Evolutionary conservation across 345 rosid species (phyloP).

Genomic region (Turritis glabra): DNA sequence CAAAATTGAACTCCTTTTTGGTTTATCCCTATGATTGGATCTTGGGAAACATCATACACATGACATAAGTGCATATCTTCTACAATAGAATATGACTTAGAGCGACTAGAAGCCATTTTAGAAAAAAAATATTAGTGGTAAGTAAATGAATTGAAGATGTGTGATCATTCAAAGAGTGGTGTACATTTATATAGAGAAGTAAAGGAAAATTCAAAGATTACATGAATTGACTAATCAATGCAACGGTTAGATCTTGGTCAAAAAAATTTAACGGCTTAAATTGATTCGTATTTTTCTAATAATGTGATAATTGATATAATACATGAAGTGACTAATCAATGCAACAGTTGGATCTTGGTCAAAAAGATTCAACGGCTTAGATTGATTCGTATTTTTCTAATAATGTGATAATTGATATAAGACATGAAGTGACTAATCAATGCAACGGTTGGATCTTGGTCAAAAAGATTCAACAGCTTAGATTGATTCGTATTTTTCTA

Average conservation of each 20-base stretch:
- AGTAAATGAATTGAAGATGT: too few relatives aligned
- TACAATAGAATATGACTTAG: background rate
- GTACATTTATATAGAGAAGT: too few relatives aligned
- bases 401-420: background rate
- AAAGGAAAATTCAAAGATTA: too few relatives aligned
- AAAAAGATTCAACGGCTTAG: background rate
- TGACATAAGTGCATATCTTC: background rate
- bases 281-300: background rate
- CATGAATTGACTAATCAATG: background rate
- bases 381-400: background rate
- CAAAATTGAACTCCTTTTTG: background rate
- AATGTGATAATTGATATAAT: background rate
- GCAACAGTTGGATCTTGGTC: background rate
- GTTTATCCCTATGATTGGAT: background rate
- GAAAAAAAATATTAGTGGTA: too few relatives aligned
- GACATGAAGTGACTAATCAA: background rate
- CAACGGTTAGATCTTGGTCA: background rate
- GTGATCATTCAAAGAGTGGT: too few relatives aligned
- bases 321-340: background rate
- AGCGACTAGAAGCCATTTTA: background rate
- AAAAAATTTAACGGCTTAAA: background rate
- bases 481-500: background rate
- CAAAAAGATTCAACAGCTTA: background rate
- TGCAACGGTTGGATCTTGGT: background rate
- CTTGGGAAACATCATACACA: background rate